These are phyloP conservation scores for Abelmoschus esculentus DNA, from an alignment of 345 rosid genomes.

Conservation along the genomic window DNA sequence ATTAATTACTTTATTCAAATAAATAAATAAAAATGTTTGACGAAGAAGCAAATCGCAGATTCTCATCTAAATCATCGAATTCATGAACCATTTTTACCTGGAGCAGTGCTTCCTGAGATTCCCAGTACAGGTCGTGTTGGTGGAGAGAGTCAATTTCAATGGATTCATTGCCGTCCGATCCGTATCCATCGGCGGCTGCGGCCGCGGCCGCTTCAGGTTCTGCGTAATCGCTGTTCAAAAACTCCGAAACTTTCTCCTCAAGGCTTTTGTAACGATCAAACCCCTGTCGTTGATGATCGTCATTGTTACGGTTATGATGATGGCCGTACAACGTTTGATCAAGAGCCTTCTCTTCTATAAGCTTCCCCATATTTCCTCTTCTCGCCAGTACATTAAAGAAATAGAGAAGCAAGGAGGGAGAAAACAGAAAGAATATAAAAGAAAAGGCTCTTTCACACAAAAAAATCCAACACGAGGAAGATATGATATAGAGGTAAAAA, in stretches of 20 bases:
- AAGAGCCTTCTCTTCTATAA: conserved; percentile 23
- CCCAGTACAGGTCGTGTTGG: conserved; percentile 30
- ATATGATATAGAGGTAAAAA: neutral
- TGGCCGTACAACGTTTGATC: neutral
- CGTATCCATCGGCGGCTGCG: conserved; percentile 12
- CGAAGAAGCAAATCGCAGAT: too few relatives aligned
- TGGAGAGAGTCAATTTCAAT: conserved; percentile 5
- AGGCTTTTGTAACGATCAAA: conserved; percentile 15
- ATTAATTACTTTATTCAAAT: too few relatives aligned
- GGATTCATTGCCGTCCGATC: neutral
- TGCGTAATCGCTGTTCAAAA: conserved; percentile 11
- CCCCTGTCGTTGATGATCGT: neutral
- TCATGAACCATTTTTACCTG: conserved; percentile 21
- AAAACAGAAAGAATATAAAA: neutral
- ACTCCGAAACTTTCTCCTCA: conserved; percentile 26
- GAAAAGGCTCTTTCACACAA: conserved; percentile 10
- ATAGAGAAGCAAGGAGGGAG: neutral
- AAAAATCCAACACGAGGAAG: neutral
- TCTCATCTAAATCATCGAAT: too few relatives aligned
- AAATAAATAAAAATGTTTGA: too few relatives aligned
- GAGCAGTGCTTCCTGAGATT: conserved; percentile 39
- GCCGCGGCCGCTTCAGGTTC: neutral
- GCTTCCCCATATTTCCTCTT: conserved; percentile 19
- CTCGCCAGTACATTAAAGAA: neutral
- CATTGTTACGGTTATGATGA: neutral